phyloP scores from a whole-genome alignment of 306 rosid genomes.

The Heteromeles arbutifolia region DNA sequence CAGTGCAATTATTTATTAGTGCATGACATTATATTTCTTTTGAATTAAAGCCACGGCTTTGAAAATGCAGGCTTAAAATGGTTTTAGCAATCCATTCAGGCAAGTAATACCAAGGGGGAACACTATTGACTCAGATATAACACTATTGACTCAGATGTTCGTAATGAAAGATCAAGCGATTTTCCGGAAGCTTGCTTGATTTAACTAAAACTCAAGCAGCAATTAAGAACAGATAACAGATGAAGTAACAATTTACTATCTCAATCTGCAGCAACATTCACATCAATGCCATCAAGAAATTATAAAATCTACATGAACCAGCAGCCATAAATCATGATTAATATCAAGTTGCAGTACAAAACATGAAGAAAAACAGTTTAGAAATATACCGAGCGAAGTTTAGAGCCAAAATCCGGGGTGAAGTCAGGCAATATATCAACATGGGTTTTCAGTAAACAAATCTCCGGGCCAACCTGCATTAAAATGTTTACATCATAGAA shows the following conservation, averaged over 20 bases:
- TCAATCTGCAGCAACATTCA: neutral
- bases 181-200: neutral
- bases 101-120: neutral
- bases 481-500: neutral
- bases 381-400: constrained; percentile 59
- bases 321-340: neutral
- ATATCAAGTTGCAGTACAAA: neutral
- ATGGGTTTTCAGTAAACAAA: constrained; percentile 86
- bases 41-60: neutral
- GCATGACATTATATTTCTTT: neutral
- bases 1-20: neutral
- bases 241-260: neutral
- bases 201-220: neutral
- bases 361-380: neutral
- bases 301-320: neutral
- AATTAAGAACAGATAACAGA: neutral
- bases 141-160: neutral
- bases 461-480: constrained; percentile 83
- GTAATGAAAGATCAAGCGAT: neutral
- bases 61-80: neutral
- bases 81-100: neutral
- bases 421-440: constrained; percentile 93
- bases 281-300: neutral
- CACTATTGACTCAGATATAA: neutral
- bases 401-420: constrained; percentile 77